Base-by-base conservation (phyloP, 2,329 filamentous ascomycete genomes). In the Pseudocercospora eumusae region DNA sequence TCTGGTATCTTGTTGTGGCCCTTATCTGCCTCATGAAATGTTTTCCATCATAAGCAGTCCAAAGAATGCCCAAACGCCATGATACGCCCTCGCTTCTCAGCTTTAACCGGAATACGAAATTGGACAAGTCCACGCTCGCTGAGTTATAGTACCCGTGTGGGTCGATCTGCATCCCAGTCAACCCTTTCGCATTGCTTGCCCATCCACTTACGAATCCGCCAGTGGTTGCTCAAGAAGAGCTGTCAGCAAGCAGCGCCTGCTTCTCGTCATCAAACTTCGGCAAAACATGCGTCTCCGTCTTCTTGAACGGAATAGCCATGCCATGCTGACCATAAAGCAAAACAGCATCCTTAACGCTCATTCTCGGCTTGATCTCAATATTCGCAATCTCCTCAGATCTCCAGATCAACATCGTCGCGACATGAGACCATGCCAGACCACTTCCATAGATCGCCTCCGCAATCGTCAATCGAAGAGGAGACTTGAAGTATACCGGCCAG, bases 331-430 rank as follows among this genome's bases (percentile, higher is more conserved):
- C 63, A 21, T 57, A 64, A 23, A 62, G 45, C 59, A 55, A 54
- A n/a, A 64, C 63, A 18, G 49, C 59, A 21, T 64, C 59, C 18
- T 57, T 28, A 23, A 62, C 52, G 18, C 56, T 54, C 20, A 64
- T 25, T 3, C 53, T 53, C 13, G 56, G 63, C 45, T 57, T 52
- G n/a, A 64, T 28, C 44, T 64, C 56, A 28, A 64, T 28, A 20
- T 59, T 55, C 5, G 45, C 31, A 28, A 66, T 36, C 21, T 57
- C 44, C 13, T 64, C 58, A 20, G 56, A 55, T 36, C 60, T 57
- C 61, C 66, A 70, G 60, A 65, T 69, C 63, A 70, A 65, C 11
- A 58, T 61, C 31, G 45, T 65, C 58, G 64, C 64, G 10, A 65
- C 56, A 23, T 68, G 64, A n/a, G 65, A 57, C 68, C 68, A 70